Base-by-base conservation (phyloP, 805 yeast genomes). In the Hanseniaspora clermontiae region DNA sequence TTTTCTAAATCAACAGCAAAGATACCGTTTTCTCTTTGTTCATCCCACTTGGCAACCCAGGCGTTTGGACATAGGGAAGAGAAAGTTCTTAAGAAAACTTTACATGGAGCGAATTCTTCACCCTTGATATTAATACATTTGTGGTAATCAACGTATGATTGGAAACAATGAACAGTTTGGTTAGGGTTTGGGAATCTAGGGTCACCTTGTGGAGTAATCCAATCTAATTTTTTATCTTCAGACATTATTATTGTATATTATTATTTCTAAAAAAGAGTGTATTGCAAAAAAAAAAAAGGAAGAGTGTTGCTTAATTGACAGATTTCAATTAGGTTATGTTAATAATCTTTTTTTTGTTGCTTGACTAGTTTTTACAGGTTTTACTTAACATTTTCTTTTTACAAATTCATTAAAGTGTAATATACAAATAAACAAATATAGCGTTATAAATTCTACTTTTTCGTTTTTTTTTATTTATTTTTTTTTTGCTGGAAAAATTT, bases 121-220 rank as follows among this genome's bases (percentile, higher is more conserved):
- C 98, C 98, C 77, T 91, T 91, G 63, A 90, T 88, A 68, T 83
- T 85, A 70, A 93, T 81, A 78, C 98, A 93, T 74, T 89, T 90
- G 84, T 86, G 93, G 82, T 91, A 93, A 75, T 93, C 98, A 68
- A 93, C 88, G 77, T 91, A 93, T 65, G 91, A 80, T 77, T 91
- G 97, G 83, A 91, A 95, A 79, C 97, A 93, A 79, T 91, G 96
- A 77, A 85, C 89, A 67, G 97, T 87, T 76, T 91, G 98, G 82
- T 91, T 91, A 74, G 83, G 90, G 78, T 88, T 82, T 64, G 98
- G 97, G 82, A 90, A 90, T 74, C 96, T 84, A 68, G 95, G 84
- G 73, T 87, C 95, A 76, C 85, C 85, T 60, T 84, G 85, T 68
- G 81, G 83, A 58, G 84, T 82, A 65, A 74, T 78, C 63, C 80